These are phyloP conservation scores for Annulohypoxylon bovei DNA, from an alignment of 495 filamentous ascomycete genomes.

Conservation along the genomic window DNA sequence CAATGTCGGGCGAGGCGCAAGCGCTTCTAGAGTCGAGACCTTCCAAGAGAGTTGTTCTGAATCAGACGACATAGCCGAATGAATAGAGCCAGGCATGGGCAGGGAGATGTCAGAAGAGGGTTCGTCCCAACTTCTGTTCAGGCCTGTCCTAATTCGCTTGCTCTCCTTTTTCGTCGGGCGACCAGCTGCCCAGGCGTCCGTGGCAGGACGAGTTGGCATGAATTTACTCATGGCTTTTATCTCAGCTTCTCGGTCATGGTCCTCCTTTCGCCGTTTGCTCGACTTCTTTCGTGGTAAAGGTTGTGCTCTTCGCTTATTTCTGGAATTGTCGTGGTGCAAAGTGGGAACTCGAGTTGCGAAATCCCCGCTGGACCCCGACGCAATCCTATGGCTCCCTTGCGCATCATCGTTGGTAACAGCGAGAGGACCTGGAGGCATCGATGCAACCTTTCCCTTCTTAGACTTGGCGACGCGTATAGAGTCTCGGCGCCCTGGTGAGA, in stretches of 20 bases:
- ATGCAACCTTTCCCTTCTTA: conserved; percentile 46
- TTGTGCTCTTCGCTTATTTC: conserved; percentile 64
- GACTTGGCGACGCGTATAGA: conserved; percentile 50
- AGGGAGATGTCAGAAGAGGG: conserved; percentile 78
- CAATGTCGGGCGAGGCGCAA: conserved; percentile 82
- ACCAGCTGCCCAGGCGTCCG: conserved; percentile 58
- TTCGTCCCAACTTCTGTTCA: conserved; percentile 66
- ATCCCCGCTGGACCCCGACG: conserved; percentile 47
- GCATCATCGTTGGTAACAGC: conserved; percentile 7
- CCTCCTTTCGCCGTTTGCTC: conserved; percentile 79
- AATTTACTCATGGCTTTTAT: conserved; percentile 85
- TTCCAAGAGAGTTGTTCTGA: conserved; percentile 78
- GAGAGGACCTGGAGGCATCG: conserved; percentile 37
- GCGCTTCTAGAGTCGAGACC: conserved; percentile 75
- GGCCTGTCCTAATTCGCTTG: conserved; percentile 65
- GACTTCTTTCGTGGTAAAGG: conserved; percentile 73
- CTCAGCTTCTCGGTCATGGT: conserved; percentile 82
- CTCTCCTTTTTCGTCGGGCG: conserved; percentile 70
- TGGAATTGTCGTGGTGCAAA: conserved; percentile 56
- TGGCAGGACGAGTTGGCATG: conserved; percentile 67
- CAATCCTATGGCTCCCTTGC: conserved; percentile 35
- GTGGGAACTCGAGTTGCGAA: conserved; percentile 67
- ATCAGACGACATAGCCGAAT: conserved; percentile 75
- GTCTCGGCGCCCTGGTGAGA: conserved; percentile 62
- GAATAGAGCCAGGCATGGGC: conserved; percentile 74